Evolutionary conservation across 2,329 filamentous ascomycete genomes (phyloP), one percentile per base, ranked within the genome.

Genomic region (Penicillium sp.): DNA sequence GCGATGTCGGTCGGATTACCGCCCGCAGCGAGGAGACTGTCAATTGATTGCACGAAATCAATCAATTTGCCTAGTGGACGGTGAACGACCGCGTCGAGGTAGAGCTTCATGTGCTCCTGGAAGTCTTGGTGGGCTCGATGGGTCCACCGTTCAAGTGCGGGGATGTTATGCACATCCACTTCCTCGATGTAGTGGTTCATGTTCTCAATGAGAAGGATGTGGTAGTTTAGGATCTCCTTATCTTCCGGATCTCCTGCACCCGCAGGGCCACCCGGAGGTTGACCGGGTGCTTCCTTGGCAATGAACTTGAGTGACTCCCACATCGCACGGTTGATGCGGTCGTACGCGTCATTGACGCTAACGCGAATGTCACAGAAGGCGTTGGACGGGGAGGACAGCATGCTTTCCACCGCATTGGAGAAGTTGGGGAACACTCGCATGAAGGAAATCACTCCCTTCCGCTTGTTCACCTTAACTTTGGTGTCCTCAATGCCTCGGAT

Each of bases 391-490:
- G 80, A 80, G 0, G 82, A 77, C 44, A 96, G 82, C 84, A 95
- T 92, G 67, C 88, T 91, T 75, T 97, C 92, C 1, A 97, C 84
- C 0, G 89, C 86, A 1, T 84, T 76, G n/a, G 87, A 87, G 75
- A 97, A 97, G 56, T 87, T 80, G 0, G 93, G 94, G 79, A 97
- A 97, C 38, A 93, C 88, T 61, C 90, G 89, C 79, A 97, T 93
- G 73, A 97, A 97, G 16, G 88, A 87, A 66, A 97, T 97, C 54
- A 99, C 90, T 11, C 94, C 93, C 77, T 95, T 97, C 63, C 94
- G 88, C 80, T 97, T 97, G 80, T 96, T 97, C 75, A 97, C 91
- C 79, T 97, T 97, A 73, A 99, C 93, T 75, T 97, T 97, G 37
- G 92, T 97, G 59, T 97, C 94, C 75, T 97, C 94, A 61, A 97